Percentiles rank a stretch among this genome's conserved stretches.
Conservation (phyloP, 305 asterid species). For the Ajuga reptans region DNA sequence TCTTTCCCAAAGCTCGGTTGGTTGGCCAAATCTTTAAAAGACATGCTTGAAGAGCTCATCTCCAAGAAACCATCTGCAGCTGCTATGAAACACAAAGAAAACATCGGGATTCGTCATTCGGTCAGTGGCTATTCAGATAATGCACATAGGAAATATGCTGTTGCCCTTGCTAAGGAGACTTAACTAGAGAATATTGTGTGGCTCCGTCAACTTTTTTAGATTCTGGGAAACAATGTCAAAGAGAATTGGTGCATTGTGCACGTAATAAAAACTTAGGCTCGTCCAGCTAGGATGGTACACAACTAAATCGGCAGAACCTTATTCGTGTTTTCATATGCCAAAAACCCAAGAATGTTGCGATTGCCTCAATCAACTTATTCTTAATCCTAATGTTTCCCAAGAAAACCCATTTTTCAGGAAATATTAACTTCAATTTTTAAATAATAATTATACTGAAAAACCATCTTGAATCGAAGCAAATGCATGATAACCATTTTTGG, state of each 20-base stretch:
- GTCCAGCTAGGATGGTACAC: neutral
- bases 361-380: neutral
- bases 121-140: neutral
- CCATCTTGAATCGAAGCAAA: neutral
- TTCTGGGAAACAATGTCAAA: neutral
- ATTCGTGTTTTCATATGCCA: neutral
- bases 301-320: neutral
- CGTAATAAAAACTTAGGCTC: neutral
- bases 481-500: neutral
- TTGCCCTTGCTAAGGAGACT: neutral
- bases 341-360: neutral
- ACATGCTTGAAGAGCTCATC: constrained; percentile 27
- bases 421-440: neutral
- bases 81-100: constrained; percentile 31
- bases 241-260: constrained; percentile 6
- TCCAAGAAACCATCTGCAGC: constrained; percentile 55
- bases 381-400: neutral
- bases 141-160: neutral
- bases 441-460: neutral
- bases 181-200: neutral
- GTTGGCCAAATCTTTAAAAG: constrained; percentile 30
- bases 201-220: neutral
- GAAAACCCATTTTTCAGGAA: neutral
- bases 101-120: neutral
- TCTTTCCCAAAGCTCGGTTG: constrained; percentile 37